These are phyloP conservation scores for Pythium coloratum DNA, from an alignment of 352 stramenopile genomes.

Conservation along the genomic window DNA sequence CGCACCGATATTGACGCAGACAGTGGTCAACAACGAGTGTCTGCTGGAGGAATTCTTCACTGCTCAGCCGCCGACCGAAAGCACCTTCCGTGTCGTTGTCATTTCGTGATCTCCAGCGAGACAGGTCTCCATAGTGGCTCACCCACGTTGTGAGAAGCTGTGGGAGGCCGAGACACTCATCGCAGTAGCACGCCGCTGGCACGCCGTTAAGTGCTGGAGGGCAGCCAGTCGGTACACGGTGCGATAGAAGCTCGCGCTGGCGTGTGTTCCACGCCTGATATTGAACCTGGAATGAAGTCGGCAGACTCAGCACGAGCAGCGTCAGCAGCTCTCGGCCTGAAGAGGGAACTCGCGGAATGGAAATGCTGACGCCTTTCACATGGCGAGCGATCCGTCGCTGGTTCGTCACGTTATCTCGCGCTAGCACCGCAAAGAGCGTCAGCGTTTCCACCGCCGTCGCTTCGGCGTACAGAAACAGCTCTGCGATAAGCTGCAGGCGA, in stretches of 20 bases:
- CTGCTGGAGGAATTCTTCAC: constrained; percentile 10
- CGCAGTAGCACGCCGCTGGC: constrained; percentile 48
- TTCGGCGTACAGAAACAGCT: constrained; percentile 33
- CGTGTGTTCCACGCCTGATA: constrained; percentile 48
- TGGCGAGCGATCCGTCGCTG: constrained; percentile 44
- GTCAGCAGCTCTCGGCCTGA: background rate
- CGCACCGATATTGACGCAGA: background rate
- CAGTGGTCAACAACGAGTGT: constrained; percentile 2
- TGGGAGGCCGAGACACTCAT: constrained; percentile 47
- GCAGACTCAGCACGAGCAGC: constrained; percentile 19
- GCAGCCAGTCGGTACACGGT: constrained; percentile 37
- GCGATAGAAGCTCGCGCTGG: constrained; percentile 33
- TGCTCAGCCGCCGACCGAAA: background rate
- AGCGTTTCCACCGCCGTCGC: constrained; percentile 32
- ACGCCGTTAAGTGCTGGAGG: constrained; percentile 41
- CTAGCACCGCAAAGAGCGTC: constrained; percentile 35
- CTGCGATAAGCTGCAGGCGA: constrained; percentile 4
- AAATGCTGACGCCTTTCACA: constrained; percentile 33
- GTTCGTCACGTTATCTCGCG: constrained; percentile 34
- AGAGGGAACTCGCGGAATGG: background rate
- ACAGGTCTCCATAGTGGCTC: constrained; percentile 55
- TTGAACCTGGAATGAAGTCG: constrained; percentile 6
- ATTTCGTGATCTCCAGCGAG: constrained; percentile 28
- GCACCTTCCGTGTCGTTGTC: background rate
- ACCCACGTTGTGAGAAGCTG: constrained; percentile 56